These are phyloP conservation scores for Cymbopogon flexuosus DNA, from an alignment of 202 grass and related monocot species.

Conservation along the genomic window DNA sequence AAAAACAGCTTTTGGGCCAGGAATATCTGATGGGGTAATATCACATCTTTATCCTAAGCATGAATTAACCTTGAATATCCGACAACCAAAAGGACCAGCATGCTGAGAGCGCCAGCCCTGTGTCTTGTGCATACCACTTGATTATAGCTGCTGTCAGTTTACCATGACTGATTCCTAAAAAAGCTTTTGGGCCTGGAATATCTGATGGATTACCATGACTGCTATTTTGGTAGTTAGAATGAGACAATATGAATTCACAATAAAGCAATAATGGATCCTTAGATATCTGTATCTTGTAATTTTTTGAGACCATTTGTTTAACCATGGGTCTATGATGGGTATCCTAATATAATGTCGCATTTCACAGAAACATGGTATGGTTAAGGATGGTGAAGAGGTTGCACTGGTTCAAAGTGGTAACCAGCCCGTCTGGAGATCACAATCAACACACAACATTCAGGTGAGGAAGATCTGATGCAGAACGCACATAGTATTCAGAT, in stretches of 20 bases:
- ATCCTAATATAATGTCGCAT: constrained; percentile 25
- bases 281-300: neutral
- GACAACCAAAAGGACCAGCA: neutral
- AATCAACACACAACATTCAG: constrained; percentile 94
- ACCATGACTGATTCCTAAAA: neutral
- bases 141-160: neutral
- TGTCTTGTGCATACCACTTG: neutral
- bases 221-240: neutral
- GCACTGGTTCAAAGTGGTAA: constrained; percentile 87
- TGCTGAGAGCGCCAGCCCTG: neutral
- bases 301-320: neutral
- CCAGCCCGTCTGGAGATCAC: constrained; percentile 92
- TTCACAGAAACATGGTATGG: constrained; percentile 76
- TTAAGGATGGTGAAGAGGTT: constrained; percentile 82
- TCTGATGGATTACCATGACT: too few relatives aligned
- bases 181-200: neutral
- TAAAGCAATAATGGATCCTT: neutral
- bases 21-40: neutral
- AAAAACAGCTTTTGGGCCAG: neutral
- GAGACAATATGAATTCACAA: neutral
- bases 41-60: neutral
- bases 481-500: neutral
- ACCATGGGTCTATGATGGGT: neutral
- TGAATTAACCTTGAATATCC: neutral
- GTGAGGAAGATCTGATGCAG: constrained; percentile 60